phyloP scores from a whole-genome alignment of 2,329 filamentous ascomycete species.

The Trichoderma aggressivum region DNA sequence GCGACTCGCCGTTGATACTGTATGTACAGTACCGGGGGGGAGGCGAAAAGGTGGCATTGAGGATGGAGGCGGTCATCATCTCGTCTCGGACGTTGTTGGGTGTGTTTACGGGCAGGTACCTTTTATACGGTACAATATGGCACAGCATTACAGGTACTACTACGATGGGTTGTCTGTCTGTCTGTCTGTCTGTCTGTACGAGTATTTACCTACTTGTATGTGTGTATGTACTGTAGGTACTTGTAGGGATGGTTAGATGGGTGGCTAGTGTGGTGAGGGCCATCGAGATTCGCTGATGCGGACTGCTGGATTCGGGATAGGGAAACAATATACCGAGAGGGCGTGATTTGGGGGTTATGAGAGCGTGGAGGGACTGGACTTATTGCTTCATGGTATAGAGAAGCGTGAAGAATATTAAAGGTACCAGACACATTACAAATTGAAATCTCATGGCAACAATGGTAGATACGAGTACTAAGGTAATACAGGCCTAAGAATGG shows the following conservation, averaged over 20 bases:
- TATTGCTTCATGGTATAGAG: not conserved
- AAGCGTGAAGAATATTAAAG: not conserved
- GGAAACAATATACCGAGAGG: not conserved
- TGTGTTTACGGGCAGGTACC: not conserved
- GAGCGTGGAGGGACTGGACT: not conserved
- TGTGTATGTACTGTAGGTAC: too few species aligned
- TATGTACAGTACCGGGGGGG: too few species aligned
- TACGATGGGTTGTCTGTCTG: not conserved
- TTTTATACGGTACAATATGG: not conserved
- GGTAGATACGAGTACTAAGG: too few species aligned
- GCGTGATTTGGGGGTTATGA: not conserved
- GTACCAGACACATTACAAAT: not conserved
- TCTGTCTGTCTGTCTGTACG: not conserved
- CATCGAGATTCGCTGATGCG: conserved; percentile 3
- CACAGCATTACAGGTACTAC: not conserved
- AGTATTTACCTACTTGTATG: not conserved
- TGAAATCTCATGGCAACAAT: not conserved
- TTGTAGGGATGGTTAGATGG: not conserved
- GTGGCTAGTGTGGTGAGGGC: not conserved
- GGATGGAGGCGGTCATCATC: not conserved
- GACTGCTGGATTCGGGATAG: not conserved
- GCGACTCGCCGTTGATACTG: not conserved
- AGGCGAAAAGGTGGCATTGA: not conserved
- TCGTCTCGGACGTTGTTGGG: not conserved
- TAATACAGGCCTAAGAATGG: not conserved